Evolutionary conservation across 257 asterid genomes (phyloP).

Genomic region (Salvia miltiorrhiza): DNA sequence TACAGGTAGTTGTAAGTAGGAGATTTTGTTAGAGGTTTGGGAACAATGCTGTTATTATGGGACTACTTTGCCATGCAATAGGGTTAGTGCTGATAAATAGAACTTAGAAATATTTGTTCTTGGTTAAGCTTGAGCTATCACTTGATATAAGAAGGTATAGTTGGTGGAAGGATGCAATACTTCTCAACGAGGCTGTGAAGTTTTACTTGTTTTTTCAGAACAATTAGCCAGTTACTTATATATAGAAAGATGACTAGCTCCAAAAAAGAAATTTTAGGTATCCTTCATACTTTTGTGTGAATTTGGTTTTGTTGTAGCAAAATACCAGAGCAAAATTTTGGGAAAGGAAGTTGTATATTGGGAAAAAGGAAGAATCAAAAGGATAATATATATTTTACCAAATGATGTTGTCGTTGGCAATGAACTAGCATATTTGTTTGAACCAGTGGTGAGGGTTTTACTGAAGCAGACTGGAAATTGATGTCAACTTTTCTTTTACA

Average conservation of each 20-base stretch:
- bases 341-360: not conserved
- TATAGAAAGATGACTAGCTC: not conserved
- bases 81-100: not conserved
- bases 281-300: not conserved
- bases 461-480: not conserved
- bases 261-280: not conserved
- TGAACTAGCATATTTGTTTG: not conserved
- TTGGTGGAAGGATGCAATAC: not conserved
- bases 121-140: not conserved
- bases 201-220: not conserved
- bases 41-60: not conserved
- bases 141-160: not conserved
- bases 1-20: not conserved
- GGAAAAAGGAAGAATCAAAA: not conserved
- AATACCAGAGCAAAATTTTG: not conserved
- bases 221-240: not conserved
- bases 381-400: not conserved
- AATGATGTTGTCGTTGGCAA: not conserved
- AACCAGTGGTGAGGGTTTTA: not conserved
- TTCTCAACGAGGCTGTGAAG: not conserved
- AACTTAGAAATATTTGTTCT: not conserved
- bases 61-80: not conserved
- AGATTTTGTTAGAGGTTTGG: not conserved
- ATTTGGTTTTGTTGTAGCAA: not conserved
- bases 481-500: not conserved